Base-by-base conservation (phyloP, 371 early-diverging fungal species). In the Umbelopsis sp. region DNA sequence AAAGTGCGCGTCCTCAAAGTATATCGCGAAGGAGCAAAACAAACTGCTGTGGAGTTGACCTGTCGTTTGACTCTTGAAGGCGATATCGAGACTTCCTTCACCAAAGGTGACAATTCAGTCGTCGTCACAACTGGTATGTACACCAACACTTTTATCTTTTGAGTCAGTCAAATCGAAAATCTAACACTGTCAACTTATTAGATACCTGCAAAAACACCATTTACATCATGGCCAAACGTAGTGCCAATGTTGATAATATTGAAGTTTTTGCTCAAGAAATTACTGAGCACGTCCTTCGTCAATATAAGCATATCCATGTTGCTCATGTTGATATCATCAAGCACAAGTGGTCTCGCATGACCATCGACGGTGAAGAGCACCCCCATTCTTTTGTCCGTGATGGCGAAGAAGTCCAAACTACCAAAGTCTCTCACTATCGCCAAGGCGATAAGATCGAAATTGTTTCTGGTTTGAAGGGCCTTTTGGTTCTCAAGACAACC, bases 181-280 rank as follows among this genome's bases (percentile, higher is more conserved):
- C 38, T 62, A 25, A 22, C 62, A 18, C 22, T 20, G 12, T 38
- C 32, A n/a, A 22, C 2, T 3, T 41, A 5, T 41, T 22, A 44
- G 65, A 91, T 72, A 85, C 89, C 37, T 83, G 88, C 72, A 91
- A 91, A 83, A 91, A 91, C 82, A 89, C 88, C 44, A 77, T 89
- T 76, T 91, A 88, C 76, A 69, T 83, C 63, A 74, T 89, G 70
- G 91, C 91, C 76, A 89, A 91, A 75, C 74, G 77, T 25, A 82
- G 84, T 68, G 76, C 77, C 65, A 81, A 78, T 48, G 86, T 91
- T 65, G 79, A 85, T 70, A 79, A 79, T 29, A 81, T 85, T 66
- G 91, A 91, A 74, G 74, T 84, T 48, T 89, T 91, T 67, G 87
- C 87, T 32, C 69, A 77, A 37, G 87, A 85, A 71, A 71, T 89